phyloP scores from a whole-genome alignment of 768 basidiomycete genomes.

The Omphalotus guepiniiformis region DNA sequence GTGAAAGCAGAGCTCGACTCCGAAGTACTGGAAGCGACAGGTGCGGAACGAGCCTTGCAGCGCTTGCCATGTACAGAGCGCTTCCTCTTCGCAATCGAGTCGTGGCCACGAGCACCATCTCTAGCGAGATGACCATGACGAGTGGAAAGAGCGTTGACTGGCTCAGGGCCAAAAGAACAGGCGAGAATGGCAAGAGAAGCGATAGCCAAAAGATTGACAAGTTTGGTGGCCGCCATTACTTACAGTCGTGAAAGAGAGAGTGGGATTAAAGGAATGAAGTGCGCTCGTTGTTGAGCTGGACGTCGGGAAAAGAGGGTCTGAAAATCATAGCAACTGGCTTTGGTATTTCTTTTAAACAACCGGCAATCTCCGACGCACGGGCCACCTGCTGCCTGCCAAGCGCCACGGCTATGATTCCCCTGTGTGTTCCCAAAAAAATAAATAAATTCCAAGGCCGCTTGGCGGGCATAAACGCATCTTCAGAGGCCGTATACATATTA shows the following conservation, averaged over 20 bases:
- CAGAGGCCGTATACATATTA: too few species aligned
- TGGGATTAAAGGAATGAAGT: conserved; percentile 18
- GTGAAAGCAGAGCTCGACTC: too few species aligned
- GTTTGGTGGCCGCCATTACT: conserved; percentile 45
- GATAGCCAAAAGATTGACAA: conserved; percentile 57
- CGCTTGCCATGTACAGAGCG: conserved; percentile 38
- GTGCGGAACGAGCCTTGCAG: conserved; percentile 52
- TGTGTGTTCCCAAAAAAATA: neutral
- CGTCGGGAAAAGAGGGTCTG: conserved; percentile 20
- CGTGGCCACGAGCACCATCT: conserved; percentile 39
- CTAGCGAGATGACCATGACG: conserved; percentile 40
- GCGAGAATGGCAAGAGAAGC: conserved; percentile 54
- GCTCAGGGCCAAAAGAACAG: conserved; percentile 40
- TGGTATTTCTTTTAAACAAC: too few species aligned
- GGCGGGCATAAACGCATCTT: too few species aligned
- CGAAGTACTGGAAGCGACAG: conserved; percentile 19
- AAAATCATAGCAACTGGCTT: conserved; percentile 15
- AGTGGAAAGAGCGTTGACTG: conserved; percentile 51
- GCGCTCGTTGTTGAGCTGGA: conserved; percentile 17
- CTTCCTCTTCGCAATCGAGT: conserved; percentile 47
- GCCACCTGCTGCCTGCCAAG: conserved; percentile 2
- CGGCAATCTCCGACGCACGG: conserved; percentile 1
- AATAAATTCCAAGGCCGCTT: too few species aligned
- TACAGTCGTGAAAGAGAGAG: conserved; percentile 15
- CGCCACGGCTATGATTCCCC: neutral